Conservation (phyloP, 2,329 filamentous ascomycete genomes). For the Lachnellula arida region DNA sequence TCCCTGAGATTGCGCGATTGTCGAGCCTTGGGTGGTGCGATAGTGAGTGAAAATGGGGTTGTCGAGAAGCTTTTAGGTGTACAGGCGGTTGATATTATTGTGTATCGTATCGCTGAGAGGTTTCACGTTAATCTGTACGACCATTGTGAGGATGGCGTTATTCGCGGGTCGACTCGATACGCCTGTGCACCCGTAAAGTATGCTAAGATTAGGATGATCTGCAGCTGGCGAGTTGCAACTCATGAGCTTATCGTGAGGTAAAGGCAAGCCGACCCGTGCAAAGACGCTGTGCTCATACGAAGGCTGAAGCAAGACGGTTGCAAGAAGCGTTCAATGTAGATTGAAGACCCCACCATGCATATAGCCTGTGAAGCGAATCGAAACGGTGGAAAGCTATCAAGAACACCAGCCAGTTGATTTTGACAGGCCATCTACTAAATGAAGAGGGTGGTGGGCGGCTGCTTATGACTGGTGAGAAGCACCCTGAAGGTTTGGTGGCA, state of each 20-base stretch:
- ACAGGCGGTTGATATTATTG: background rate
- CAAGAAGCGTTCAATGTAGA: conserved; percentile 4
- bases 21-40: background rate
- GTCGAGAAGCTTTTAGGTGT: background rate
- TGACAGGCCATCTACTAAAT: background rate
- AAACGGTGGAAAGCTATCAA: conserved; percentile 8
- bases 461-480: conserved; percentile 15
- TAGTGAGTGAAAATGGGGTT: background rate
- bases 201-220: conserved; percentile 6
- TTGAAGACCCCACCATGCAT: conserved; percentile 1
- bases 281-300: conserved; percentile 13
- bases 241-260: conserved; percentile 15
- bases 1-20: background rate
- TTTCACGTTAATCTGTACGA: conserved; percentile 1
- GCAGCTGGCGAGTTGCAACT: conserved; percentile 11
- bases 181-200: background rate
- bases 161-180: conserved; percentile 1
- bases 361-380: conserved; percentile 12
- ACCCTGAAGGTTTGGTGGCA: background rate
- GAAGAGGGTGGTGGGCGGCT: conserved; percentile 19
- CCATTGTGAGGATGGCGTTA: background rate
- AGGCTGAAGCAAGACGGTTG: conserved; percentile 13
- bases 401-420: conserved; percentile 7
- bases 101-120: conserved; percentile 1
- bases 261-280: conserved; percentile 10